Conservation (phyloP, 2,329 filamentous ascomycete species). For the Trichoderma koningii region DNA sequence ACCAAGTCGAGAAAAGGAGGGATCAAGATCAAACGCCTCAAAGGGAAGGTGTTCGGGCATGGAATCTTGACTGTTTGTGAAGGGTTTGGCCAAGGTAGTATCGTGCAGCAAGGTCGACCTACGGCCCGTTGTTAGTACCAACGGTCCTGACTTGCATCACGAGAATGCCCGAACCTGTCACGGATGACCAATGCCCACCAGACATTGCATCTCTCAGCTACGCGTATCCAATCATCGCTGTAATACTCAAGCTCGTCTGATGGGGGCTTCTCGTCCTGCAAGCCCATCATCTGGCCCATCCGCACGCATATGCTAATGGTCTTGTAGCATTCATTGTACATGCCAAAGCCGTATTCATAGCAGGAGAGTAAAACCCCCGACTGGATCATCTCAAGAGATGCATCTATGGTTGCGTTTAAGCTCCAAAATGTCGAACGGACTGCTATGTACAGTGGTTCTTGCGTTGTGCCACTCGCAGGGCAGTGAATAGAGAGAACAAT, state of each 20-base stretch:
- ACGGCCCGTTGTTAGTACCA: not conserved
- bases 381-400: constrained; percentile 24
- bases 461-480: constrained; percentile 3
- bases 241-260: not conserved
- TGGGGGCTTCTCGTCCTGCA: constrained; percentile 1
- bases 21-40: constrained; percentile 17
- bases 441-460: constrained; percentile 12
- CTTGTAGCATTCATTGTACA: constrained; percentile 22
- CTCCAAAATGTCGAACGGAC: constrained; percentile 16
- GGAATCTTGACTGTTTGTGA: not conserved
- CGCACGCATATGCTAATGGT: constrained; percentile 13
- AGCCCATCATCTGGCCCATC: constrained; percentile 13
- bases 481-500: constrained; percentile 16
- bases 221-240: constrained; percentile 12
- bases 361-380: constrained; percentile 20
- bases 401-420: constrained; percentile 20
- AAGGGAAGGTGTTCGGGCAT: constrained; percentile 16
- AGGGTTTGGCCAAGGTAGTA: constrained; percentile 1
- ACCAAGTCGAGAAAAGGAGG: not conserved
- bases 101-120: constrained; percentile 15
- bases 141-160: not conserved
- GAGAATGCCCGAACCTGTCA: constrained; percentile 11
- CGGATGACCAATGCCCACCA: constrained; percentile 26
- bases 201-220: constrained; percentile 15
- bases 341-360: constrained; percentile 21